Evolutionary conservation across 352 stramenopile species (phyloP).

Genomic region (Phytophthora macrochlamydospora): DNA sequence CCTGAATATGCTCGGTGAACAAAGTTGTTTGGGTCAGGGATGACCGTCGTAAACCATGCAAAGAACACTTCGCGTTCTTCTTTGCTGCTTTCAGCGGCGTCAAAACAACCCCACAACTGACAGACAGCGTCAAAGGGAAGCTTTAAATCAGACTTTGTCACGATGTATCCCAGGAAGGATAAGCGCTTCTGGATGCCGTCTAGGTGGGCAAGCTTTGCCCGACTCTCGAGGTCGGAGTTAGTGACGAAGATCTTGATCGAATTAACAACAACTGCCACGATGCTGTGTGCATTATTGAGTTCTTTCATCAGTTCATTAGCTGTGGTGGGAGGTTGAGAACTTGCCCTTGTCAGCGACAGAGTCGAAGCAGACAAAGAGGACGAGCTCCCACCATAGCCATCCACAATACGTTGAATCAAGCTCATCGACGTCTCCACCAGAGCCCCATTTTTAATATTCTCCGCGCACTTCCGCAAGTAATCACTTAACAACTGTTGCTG

Average conservation of each 20-base stretch:
- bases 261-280: slow-evolving; percentile 63
- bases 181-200: slow-evolving; percentile 49
- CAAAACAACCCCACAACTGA: slow-evolving; percentile 68
- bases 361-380: slow-evolving; percentile 45
- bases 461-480: slow-evolving; percentile 75
- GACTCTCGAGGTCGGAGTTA: slow-evolving; percentile 15
- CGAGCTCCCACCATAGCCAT: slow-evolving; percentile 46
- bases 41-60: slow-evolving; percentile 68
- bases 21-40: slow-evolving; percentile 75
- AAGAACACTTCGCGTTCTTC: slow-evolving; percentile 71
- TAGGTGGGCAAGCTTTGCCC: slow-evolving; percentile 14
- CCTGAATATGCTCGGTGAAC: slow-evolving; percentile 67
- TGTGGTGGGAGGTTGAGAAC: slow-evolving; percentile 35
- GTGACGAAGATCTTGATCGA: slow-evolving; percentile 58
- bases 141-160: slow-evolving; percentile 76
- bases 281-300: slow-evolving; percentile 61
- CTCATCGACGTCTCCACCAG: slow-evolving; percentile 79
- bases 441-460: slow-evolving; percentile 62
- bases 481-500: slow-evolving; percentile 73
- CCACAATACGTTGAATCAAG: slow-evolving; percentile 72
- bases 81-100: slow-evolving; percentile 29
- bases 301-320: slow-evolving; percentile 69
- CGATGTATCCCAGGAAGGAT: slow-evolving; percentile 76
- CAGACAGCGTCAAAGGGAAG: slow-evolving; percentile 66
- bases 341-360: slow-evolving; percentile 45